A percentile compares a stretch with the other conserved stretches of the same genome.
These are phyloP conservation scores for Mortierella sp. DNA, from an alignment of 371 early-diverging fungal species.

Conservation along the genomic window DNA sequence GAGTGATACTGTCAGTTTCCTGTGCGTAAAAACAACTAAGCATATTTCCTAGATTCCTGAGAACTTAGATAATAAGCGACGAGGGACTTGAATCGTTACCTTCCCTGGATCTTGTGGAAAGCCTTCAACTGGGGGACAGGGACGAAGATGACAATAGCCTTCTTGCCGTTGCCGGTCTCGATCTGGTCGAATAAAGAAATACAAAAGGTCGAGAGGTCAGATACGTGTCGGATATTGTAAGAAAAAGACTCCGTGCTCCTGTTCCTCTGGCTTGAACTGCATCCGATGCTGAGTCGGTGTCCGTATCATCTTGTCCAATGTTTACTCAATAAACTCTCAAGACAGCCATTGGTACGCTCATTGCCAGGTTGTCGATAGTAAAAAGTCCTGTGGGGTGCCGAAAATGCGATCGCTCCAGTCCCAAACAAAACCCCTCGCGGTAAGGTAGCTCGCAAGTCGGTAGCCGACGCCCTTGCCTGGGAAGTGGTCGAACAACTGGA, in stretches of 20 bases:
- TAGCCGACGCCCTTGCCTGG: not conserved
- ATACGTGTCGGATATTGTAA: not conserved
- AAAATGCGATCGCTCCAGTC: not conserved
- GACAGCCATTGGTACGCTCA: not conserved
- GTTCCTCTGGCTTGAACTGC: not conserved
- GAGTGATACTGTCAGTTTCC: not conserved
- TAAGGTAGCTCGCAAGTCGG: not conserved
- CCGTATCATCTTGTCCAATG: not conserved
- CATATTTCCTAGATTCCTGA: not conserved
- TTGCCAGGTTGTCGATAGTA: not conserved
- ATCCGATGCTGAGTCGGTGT: not conserved
- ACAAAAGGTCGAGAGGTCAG: slow-evolving; percentile 14
- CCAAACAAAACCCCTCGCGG: not conserved
- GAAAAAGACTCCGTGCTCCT: not conserved
- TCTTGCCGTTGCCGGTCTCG: slow-evolving; percentile 94
- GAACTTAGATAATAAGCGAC: not conserved
- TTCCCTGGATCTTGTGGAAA: slow-evolving; percentile 95
- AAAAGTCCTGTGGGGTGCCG: not conserved
- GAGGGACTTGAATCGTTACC: slow-evolving; percentile 56
- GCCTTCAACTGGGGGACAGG: slow-evolving; percentile 94
- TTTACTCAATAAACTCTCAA: not conserved
- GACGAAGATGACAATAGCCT: slow-evolving; percentile 97
- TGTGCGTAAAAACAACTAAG: not conserved
- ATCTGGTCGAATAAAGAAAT: slow-evolving; percentile 63
- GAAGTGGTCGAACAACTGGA: not conserved